Evolutionary conservation across 371 early-diverging fungal species (phyloP).

Genomic region (Thermomucor indicae-seudaticae): DNA sequence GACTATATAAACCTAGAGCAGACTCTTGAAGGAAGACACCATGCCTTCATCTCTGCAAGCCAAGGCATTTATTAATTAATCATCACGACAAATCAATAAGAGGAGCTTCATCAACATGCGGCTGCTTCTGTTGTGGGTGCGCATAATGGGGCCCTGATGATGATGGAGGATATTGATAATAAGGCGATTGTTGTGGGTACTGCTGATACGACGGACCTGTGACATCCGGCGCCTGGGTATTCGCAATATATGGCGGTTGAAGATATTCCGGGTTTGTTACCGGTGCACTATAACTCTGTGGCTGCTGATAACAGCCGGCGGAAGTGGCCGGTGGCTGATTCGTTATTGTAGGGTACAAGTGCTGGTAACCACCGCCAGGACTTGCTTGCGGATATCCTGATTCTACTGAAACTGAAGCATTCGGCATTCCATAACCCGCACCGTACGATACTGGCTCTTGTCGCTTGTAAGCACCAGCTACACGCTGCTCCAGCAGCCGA

Average conservation of each 20-base stretch:
- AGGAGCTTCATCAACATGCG: slow-evolving; percentile 33
- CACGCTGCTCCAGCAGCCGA: slow-evolving; percentile 69
- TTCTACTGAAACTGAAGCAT: slow-evolving; percentile 2
- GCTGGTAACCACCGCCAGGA: not conserved
- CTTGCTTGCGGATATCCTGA: not conserved
- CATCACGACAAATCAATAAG: slow-evolving; percentile 44
- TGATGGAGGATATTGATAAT: slow-evolving; percentile 1
- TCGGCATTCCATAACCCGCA: not conserved
- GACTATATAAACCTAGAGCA: no score
- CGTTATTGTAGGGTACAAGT: slow-evolving; percentile 1
- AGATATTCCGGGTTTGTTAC: slow-evolving; percentile 6
- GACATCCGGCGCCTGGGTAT: not conserved
- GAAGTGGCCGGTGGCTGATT: not conserved
- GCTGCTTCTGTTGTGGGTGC: slow-evolving; percentile 13
- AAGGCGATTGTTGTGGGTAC: slow-evolving; percentile 13
- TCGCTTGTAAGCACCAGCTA: slow-evolving; percentile 27
- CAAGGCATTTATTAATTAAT: not conserved
- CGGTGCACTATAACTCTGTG: not conserved
- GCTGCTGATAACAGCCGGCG: slow-evolving; percentile 1
- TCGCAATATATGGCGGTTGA: not conserved
- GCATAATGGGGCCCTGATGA: slow-evolving; percentile 6
- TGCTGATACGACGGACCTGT: slow-evolving; percentile 2
- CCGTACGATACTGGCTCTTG: not conserved
- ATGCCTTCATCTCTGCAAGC: no score
- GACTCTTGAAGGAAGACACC: no score